Evolutionary conservation across 495 filamentous ascomycete species (phyloP).

Genomic region (Saxophila tyrrhenica): DNA sequence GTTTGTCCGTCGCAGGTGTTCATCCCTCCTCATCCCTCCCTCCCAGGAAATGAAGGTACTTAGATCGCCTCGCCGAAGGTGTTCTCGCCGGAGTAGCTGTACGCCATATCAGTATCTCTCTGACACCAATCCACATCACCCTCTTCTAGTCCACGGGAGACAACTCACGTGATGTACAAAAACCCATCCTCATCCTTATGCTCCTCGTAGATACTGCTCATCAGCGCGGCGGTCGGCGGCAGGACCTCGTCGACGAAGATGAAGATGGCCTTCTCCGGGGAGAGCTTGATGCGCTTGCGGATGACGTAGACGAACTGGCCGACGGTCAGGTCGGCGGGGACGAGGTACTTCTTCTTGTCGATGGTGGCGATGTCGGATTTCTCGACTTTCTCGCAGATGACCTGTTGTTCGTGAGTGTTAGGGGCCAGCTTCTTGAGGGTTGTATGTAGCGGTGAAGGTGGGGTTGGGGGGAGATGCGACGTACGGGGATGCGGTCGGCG

Average conservation of each 20-base stretch:
- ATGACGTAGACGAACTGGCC: slow-evolving; percentile 99
- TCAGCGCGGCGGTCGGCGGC: slow-evolving; percentile 90
- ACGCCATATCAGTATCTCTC: slow-evolving; percentile 26
- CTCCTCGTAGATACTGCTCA: slow-evolving; percentile 99
- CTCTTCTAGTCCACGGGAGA: background rate
- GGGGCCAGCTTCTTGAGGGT: background rate
- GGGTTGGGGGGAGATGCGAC: slow-evolving; percentile 29
- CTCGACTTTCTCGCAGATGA: slow-evolving; percentile 99
- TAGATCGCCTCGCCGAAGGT: slow-evolving; percentile 62
- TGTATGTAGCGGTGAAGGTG: background rate
- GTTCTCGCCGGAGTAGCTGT: slow-evolving; percentile 98
- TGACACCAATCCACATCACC: background rate
- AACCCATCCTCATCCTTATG: slow-evolving; percentile 66
- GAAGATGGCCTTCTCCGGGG: slow-evolving; percentile 99
- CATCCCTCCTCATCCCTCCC: background rate
- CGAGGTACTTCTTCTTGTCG: slow-evolving; percentile 99
- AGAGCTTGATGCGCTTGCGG: slow-evolving; percentile 99
- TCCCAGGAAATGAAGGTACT: background rate
- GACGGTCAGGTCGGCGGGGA: slow-evolving; percentile 94
- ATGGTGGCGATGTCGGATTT: slow-evolving; percentile 99
- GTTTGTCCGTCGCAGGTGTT: background rate
- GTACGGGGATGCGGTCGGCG: slow-evolving; percentile 93
- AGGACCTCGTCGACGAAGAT: slow-evolving; percentile 99
- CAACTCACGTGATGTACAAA: slow-evolving; percentile 56
- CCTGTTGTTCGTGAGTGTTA: slow-evolving; percentile 40